Base-by-base conservation (phyloP, 129 eudicot genomes). In the Ambrosia artemisiifolia region DNA sequence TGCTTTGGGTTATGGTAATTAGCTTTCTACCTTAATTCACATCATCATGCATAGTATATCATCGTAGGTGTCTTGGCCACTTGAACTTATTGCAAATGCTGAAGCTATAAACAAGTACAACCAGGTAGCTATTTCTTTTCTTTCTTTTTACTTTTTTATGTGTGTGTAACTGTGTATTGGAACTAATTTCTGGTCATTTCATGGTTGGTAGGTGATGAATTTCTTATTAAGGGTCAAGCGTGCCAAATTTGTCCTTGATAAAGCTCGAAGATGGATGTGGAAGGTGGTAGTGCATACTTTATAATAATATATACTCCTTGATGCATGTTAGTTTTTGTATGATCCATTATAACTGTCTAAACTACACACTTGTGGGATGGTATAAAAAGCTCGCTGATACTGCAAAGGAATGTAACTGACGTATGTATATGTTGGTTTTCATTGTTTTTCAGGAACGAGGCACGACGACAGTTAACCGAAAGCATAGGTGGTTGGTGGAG, bases 211-310 rank as follows among this genome's bases (percentile, higher is more conserved):
- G 99, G 99, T 90, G 75, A 95, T 90, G 97, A 85, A 75, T 80
- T 95, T 95, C 78, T 80, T 95, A 82, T 71, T 95, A 81, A 95
- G 92, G 84, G 91, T 95, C 48, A 95, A 83, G 78, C 97, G 96
- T 77, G 99, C 97, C 48, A 95, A 95, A 73, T 95, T 82, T 84
- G 97, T 88, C 65, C 95, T 95, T 34, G 99, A 95, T 80, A 90
- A 95, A 83, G 89, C 89, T 86, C 95, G 99, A 67, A 88, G 88
- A 80, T 86, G 94, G 97, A 90, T 88, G 88, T 95, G 99, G 96
- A 95, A 90, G 95, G 96, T 94, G 70, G 70, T 80, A 65, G 30
- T 61, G 0, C 1, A 24, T 24, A 24, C 28, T 24, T 24, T 24
- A 24, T 76, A 50, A 67, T 47, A n/a, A 28, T 28, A 10, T 28